Percentiles rank a stretch among this genome's conserved stretches.
Conservation (phyloP, 495 filamentous ascomycete genomes). For the Aspergillus asperescens region DNA sequence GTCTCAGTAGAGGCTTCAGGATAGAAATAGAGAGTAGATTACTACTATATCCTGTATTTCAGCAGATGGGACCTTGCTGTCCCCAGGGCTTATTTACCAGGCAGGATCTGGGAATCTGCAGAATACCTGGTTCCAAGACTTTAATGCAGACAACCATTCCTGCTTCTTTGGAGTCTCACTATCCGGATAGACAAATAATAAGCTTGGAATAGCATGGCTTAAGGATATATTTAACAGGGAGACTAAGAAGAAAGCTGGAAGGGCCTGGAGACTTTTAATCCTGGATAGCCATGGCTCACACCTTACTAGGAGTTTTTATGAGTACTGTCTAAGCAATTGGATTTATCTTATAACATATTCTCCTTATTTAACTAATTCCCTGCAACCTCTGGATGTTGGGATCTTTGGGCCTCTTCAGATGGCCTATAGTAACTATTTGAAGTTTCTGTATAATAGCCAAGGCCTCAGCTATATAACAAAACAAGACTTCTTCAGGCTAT, state of each 20-base stretch:
- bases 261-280: neutral
- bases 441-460: neutral
- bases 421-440: neutral
- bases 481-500: neutral
- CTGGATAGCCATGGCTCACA: constrained; percentile 2
- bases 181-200: neutral
- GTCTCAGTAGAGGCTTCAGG: neutral
- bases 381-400: constrained; percentile 4
- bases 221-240: too few relatives aligned
- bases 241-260: constrained; percentile 4
- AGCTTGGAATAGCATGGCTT: constrained; percentile 2
- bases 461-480: neutral
- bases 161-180: constrained; percentile 2
- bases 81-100: constrained; percentile 3
- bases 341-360: constrained; percentile 1
- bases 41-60: constrained; percentile 9
- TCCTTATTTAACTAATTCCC: constrained; percentile 3
- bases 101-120: neutral
- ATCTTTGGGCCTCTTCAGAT: neutral
- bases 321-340: neutral
- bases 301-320: neutral
- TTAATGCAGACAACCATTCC: neutral
- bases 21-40: constrained; percentile 9
- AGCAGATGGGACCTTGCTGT: neutral
- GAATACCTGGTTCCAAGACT: constrained; percentile 8